Evolutionary conservation across 805 yeast genomes (phyloP).

Genomic region (Cyberlindnera mississippiensis): DNA sequence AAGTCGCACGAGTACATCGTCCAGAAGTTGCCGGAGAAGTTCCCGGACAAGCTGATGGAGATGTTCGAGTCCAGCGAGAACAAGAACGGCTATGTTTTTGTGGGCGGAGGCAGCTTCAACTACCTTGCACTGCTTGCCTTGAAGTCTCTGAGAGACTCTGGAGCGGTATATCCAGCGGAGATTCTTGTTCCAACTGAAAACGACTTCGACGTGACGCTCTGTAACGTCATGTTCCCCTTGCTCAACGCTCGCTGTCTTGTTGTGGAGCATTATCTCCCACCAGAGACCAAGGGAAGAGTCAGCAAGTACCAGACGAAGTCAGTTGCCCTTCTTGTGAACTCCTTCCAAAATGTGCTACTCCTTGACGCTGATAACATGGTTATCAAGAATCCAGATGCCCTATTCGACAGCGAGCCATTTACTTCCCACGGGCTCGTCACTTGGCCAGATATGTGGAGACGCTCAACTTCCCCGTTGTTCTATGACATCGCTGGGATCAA

Average conservation of each 20-base stretch:
- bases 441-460: slow-evolving; percentile 68
- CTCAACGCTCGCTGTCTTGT: slow-evolving; percentile 57
- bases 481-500: slow-evolving; percentile 46
- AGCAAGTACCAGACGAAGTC: slow-evolving; percentile 60
- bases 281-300: slow-evolving; percentile 38
- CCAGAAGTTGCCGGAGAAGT: slow-evolving; percentile 31
- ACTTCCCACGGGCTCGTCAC: slow-evolving; percentile 40
- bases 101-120: slow-evolving; percentile 67
- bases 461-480: slow-evolving; percentile 56
- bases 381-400: slow-evolving; percentile 47
- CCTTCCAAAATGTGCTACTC: slow-evolving; percentile 67
- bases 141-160: slow-evolving; percentile 49
- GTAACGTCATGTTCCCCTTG: slow-evolving; percentile 56
- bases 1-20: slow-evolving; percentile 15
- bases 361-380: slow-evolving; percentile 76
- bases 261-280: slow-evolving; percentile 47
- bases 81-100: slow-evolving; percentile 55
- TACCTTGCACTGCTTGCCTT: slow-evolving; percentile 53
- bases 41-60: slow-evolving; percentile 3
- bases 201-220: slow-evolving; percentile 65
- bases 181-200: slow-evolving; percentile 62
- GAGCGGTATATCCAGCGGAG: slow-evolving; percentile 71
- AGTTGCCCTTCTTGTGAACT: slow-evolving; percentile 66
- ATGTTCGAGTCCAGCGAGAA: slow-evolving; percentile 2
- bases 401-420: slow-evolving; percentile 43